Base-by-base conservation (phyloP, 345 rosid genomes). In the Angophora floribunda region DNA sequence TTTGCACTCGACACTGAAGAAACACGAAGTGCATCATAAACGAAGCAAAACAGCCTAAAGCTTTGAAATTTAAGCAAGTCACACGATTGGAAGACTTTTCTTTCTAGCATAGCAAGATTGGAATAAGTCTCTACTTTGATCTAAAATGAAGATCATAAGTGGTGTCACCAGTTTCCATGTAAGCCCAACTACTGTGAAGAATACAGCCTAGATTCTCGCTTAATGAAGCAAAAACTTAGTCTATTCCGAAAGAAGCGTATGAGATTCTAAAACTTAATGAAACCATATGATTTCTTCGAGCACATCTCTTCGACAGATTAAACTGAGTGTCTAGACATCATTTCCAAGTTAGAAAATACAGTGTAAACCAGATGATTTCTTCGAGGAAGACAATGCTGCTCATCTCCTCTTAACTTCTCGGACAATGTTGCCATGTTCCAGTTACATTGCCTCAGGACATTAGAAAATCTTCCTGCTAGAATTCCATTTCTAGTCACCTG, bases 231-330 rank as follows among this genome's bases (percentile, higher is more conserved):
- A 13, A 63, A n/a, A 1, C 13, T 0, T 63, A 63, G 75, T 13
- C 75, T 63, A 1, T 63, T n/a, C 75, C 15, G 36, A 0, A 63
- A 63, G 44, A 30, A 67, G 75, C 75, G 13, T n/a, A 63, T 63
- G 36, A 63, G 36, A 63, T 63, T 63, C 75, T 63, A 6, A 63
- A 0, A 13, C 70, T n/a, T 63, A 2, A 63, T n/a, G 36, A 63
- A 63, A 16, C 75, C 75, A 63, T 36, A n/a, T 1, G 0, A 63
- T 63, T 0, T 30, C 79, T 2, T 0, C 44, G 0, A 32, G 22
- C 22, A 0, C 79, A 0, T 32, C 70, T 28, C 44, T 67, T 7
- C 10, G 4, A 15, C 79, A 15, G 79, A 67, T 30, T 30, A 67
- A 32, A 67, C 44, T 16, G 79, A 32, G 1, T 32, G 44, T 32